Evolutionary conservation across 2,329 filamentous ascomycete genomes (phyloP).

Genomic region (Aspergillus japonicus): DNA sequence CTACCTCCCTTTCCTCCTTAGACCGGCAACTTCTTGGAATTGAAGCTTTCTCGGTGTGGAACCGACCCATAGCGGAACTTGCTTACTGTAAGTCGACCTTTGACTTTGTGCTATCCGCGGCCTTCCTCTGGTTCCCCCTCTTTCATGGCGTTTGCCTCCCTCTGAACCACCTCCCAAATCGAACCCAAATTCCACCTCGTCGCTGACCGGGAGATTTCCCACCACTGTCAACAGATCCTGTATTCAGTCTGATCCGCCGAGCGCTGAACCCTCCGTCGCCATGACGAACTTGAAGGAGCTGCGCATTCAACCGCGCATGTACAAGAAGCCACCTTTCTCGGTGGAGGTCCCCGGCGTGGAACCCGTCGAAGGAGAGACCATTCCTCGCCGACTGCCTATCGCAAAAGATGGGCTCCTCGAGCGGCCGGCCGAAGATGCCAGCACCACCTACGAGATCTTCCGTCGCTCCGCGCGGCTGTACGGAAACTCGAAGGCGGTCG

Average conservation of each 20-base stretch:
- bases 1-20: not conserved
- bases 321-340: slow-evolving; percentile 71
- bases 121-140: slow-evolving; percentile 3
- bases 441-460: slow-evolving; percentile 78
- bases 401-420: slow-evolving; percentile 69
- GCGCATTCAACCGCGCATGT: slow-evolving; percentile 49
- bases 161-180: not conserved
- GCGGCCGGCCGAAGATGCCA: slow-evolving; percentile 66
- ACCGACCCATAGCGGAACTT: slow-evolving; percentile 2
- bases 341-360: slow-evolving; percentile 68
- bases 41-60: not conserved
- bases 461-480: slow-evolving; percentile 64
- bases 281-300: slow-evolving; percentile 35
- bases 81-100: slow-evolving; percentile 6
- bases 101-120: not conserved
- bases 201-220: not conserved
- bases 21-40: not conserved
- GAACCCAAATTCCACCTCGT: not conserved
- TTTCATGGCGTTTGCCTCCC: not conserved
- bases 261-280: slow-evolving; percentile 3
- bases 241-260: not conserved
- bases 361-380: slow-evolving; percentile 76
- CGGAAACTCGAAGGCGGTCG: slow-evolving; percentile 64
- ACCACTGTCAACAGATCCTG: slow-evolving; percentile 3
- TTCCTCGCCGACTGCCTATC: slow-evolving; percentile 71